These are phyloP conservation scores for Hansfordia pulvinata DNA, from an alignment of 2,329 filamentous ascomycete genomes.

Conservation along the genomic window DNA sequence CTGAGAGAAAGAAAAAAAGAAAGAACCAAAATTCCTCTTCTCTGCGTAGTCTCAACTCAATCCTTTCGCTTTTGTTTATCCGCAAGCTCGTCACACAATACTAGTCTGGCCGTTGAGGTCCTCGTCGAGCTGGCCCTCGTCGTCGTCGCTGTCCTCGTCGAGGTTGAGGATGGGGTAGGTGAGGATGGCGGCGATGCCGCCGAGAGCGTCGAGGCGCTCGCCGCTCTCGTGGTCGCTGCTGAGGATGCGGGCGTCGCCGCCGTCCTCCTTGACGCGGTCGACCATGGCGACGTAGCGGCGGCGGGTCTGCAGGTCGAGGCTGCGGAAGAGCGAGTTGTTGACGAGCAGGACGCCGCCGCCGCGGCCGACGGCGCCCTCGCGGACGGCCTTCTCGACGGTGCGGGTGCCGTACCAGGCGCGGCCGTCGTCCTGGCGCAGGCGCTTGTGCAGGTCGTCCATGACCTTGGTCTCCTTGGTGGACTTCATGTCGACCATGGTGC, in stretches of 20 bases:
- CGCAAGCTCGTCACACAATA: slow-evolving; percentile 17
- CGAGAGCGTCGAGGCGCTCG: slow-evolving; percentile 66
- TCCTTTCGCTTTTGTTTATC: no score
- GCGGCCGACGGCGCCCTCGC: slow-evolving; percentile 75
- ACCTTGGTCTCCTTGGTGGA: slow-evolving; percentile 71
- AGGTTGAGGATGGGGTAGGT: slow-evolving; percentile 79
- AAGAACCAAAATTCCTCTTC: no score
- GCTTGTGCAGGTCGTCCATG: slow-evolving; percentile 72
- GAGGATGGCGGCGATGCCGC: slow-evolving; percentile 78
- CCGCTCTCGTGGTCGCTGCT: slow-evolving; percentile 94
- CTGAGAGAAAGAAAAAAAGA: no score
- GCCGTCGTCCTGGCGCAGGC: slow-evolving; percentile 73
- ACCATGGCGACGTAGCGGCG: slow-evolving; percentile 76
- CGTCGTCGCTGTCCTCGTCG: slow-evolving; percentile 51
- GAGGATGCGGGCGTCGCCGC: slow-evolving; percentile 77
- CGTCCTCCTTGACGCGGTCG: slow-evolving; percentile 74
- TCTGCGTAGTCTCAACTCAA: no score
- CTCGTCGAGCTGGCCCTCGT: slow-evolving; percentile 17
- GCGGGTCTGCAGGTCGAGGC: slow-evolving; percentile 61
- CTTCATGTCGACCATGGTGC: slow-evolving; percentile 72
- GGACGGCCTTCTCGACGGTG: slow-evolving; percentile 72
- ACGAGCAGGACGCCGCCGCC: slow-evolving; percentile 78
- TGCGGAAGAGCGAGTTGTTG: slow-evolving; percentile 78
- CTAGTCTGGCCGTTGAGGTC: slow-evolving; percentile 9
- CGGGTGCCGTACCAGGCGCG: slow-evolving; percentile 80